Percentiles rank a stretch among this genome's conserved stretches.
Conservation (phyloP, 164 flowering plant species). For the Akebia trifoliata region DNA sequence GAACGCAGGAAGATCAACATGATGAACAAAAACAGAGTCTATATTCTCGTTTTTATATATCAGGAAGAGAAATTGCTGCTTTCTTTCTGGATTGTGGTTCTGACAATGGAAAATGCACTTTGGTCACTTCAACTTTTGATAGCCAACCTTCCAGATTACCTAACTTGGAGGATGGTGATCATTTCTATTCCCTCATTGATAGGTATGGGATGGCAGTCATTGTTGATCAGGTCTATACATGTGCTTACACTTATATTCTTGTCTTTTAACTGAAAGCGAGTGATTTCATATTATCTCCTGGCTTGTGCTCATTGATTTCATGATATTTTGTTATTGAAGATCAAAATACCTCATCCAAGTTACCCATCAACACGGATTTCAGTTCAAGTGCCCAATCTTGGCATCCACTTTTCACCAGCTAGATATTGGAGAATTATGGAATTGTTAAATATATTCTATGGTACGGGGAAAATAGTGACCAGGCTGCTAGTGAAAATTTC, state of each 20-base stretch:
- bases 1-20: slow-evolving; percentile 50
- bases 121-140: slow-evolving; percentile 22
- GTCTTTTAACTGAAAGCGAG: neutral
- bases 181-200: slow-evolving; percentile 66
- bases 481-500: slow-evolving; percentile 30
- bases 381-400: slow-evolving; percentile 89
- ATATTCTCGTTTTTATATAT: slow-evolving; percentile 82
- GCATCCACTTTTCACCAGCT: slow-evolving; percentile 85
- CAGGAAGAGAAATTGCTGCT: slow-evolving; percentile 97
- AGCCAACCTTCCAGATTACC: slow-evolving; percentile 26
- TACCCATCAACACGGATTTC: slow-evolving; percentile 84
- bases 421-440: slow-evolving; percentile 69
- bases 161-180: slow-evolving; percentile 28
- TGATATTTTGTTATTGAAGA: slow-evolving; percentile 34
- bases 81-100: slow-evolving; percentile 58
- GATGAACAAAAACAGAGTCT: slow-evolving; percentile 63
- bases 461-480: slow-evolving; percentile 37
- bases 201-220: slow-evolving; percentile 87
- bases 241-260: too few relatives aligned
- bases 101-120: slow-evolving; percentile 32
- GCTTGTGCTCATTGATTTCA: neutral
- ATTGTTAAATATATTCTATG: slow-evolving; percentile 54
- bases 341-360: slow-evolving; percentile 79
- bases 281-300: neutral
- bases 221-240: slow-evolving; percentile 97